Evolutionary conservation across 148 eudicot genomes (phyloP).

Genomic region (Rhododendron williamsianum): DNA sequence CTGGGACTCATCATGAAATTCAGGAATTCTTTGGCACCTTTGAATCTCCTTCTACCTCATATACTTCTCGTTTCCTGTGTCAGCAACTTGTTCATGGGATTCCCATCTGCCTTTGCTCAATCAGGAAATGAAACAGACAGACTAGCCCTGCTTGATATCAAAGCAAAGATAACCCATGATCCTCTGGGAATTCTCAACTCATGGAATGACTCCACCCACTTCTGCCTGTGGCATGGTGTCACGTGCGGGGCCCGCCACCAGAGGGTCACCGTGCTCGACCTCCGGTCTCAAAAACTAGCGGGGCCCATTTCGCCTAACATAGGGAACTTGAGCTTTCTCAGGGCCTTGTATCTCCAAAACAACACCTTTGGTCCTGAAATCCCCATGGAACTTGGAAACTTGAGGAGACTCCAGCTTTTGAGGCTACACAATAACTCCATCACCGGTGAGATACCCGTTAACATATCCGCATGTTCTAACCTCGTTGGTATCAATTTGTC

Average conservation of each 20-base stretch:
- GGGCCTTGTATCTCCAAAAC: background rate
- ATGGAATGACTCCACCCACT: slow-evolving; percentile 9
- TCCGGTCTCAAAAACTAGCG: background rate
- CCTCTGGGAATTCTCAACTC: background rate
- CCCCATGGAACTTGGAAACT: background rate
- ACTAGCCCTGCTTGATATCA: slow-evolving; percentile 7
- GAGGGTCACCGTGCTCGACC: slow-evolving; percentile 2
- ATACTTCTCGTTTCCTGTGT: background rate
- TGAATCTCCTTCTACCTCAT: background rate
- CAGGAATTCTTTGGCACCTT: background rate
- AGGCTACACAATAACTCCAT: slow-evolving; percentile 7
- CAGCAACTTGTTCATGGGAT: background rate
- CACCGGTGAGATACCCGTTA: background rate
- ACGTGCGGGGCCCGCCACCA: background rate
- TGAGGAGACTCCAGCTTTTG: background rate
- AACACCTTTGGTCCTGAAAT: slow-evolving; percentile 5
- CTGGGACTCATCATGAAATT: background rate
- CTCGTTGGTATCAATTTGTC: background rate
- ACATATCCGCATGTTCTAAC: background rate
- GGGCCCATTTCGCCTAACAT: slow-evolving; percentile 5
- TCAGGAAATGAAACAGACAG: slow-evolving; percentile 11
- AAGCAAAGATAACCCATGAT: background rate
- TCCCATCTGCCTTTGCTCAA: background rate
- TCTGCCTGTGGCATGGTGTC: slow-evolving; percentile 15
- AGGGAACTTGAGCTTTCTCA: slow-evolving; percentile 13